Percentiles rank a stretch among this genome's conserved stretches.
Evolutionary conservation across 164 flowering plant genomes (phyloP).

Genomic region (Taxillus chinensis): DNA sequence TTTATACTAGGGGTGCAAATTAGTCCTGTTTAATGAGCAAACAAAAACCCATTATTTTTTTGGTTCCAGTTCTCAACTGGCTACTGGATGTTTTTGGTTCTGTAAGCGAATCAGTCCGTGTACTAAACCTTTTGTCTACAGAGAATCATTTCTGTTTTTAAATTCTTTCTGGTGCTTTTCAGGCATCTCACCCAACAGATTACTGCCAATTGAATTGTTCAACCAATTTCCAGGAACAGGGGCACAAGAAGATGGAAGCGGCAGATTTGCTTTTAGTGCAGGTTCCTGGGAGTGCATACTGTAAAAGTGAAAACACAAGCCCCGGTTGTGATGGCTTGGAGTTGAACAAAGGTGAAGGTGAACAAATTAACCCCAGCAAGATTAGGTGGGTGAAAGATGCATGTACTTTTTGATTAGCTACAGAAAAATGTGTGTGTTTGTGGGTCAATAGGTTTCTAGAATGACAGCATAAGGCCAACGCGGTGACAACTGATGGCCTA

Average conservation of each 20-base stretch:
- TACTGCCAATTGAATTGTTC: neutral
- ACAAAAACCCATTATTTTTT: neutral
- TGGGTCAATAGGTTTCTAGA: too few species aligned
- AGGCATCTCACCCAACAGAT: neutral
- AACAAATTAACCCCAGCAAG: neutral
- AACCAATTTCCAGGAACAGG: slow-evolving; percentile 22
- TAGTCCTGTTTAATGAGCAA: neutral
- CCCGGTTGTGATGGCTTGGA: slow-evolving; percentile 2
- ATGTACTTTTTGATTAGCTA: too few species aligned
- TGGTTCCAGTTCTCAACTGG: neutral
- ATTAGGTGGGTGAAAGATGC: neutral
- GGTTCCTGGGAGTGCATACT: slow-evolving; percentile 83
- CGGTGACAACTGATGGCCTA: too few species aligned
- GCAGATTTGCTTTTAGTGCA: slow-evolving; percentile 48
- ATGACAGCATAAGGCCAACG: too few species aligned
- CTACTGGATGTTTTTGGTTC: too few species aligned
- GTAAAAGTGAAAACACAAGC: slow-evolving; percentile 10
- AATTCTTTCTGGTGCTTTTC: neutral
- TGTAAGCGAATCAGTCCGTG: neutral
- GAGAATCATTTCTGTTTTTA: neutral
- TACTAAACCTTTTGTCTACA: neutral
- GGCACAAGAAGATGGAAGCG: neutral
- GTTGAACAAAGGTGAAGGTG: neutral
- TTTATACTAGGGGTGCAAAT: too few species aligned
- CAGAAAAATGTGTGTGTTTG: too few species aligned